Percentiles rank a stretch among this genome's conserved stretches.
Evolutionary conservation across 345 rosid species (phyloP).

Genomic region (Salix arbutifolia): DNA sequence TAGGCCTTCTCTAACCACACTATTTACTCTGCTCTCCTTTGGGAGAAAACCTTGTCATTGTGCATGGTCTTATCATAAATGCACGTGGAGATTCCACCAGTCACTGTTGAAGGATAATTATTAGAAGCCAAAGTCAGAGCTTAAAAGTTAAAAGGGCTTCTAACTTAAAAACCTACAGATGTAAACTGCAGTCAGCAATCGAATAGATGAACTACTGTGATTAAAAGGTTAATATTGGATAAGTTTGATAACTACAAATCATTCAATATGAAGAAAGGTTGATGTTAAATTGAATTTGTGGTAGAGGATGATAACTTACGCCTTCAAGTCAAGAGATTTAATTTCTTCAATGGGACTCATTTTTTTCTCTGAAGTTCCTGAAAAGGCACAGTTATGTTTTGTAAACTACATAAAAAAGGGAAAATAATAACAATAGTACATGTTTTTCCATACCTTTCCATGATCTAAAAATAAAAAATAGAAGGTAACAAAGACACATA

Average conservation of each 20-base stretch:
- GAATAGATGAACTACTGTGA: neutral
- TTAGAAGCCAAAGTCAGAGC: neutral
- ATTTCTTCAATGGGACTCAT: constrained; percentile 48
- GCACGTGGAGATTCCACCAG: neutral
- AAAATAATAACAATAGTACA: neutral
- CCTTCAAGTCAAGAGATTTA: constrained; percentile 67
- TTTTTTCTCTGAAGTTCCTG: constrained; percentile 59
- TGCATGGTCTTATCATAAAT: neutral
- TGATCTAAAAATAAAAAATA: neutral
- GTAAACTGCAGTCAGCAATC: neutral
- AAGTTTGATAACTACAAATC: neutral
- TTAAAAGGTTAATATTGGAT: neutral
- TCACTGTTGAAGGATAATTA: neutral
- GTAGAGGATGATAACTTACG: constrained; percentile 40
- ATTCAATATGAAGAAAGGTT: neutral
- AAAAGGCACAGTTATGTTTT: constrained; percentile 1
- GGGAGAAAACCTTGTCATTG: neutral
- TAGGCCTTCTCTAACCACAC: neutral
- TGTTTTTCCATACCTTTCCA: neutral
- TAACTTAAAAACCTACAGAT: neutral
- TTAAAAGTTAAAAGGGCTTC: neutral
- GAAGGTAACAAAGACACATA: neutral
- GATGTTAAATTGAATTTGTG: neutral
- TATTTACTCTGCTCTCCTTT: neutral
- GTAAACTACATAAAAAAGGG: neutral